phyloP scores from a whole-genome alignment of 2,329 filamentous ascomycete species.

The Aspergillus proliferans region DNA sequence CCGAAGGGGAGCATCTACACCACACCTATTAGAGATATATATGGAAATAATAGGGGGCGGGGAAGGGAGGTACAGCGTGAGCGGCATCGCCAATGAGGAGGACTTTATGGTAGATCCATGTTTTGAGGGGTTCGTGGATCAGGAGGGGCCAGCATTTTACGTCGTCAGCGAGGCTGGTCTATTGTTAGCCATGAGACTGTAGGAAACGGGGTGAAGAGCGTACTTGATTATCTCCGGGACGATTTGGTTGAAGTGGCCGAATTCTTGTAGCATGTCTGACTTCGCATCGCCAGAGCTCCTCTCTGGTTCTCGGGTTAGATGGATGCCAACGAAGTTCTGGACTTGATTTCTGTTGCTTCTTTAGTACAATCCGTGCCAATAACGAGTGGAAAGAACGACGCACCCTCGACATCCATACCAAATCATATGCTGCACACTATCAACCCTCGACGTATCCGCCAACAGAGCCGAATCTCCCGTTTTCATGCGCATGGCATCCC shows the following conservation, averaged over 20 bases:
- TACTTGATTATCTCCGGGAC: constrained; percentile 16
- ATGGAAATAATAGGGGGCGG: not conserved
- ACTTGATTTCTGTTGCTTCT: constrained; percentile 13
- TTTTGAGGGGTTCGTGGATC: constrained; percentile 19
- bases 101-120: constrained; percentile 18
- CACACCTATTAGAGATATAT: constrained; percentile 1
- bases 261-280: constrained; percentile 18
- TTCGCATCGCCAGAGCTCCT: constrained; percentile 4
- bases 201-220: not conserved
- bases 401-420: constrained; percentile 27
- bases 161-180: constrained; percentile 8
- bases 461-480: constrained; percentile 12
- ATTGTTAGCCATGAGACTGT: not conserved
- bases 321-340: constrained; percentile 25
- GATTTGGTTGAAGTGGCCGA: constrained; percentile 17
- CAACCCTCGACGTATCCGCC: constrained; percentile 11
- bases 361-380: not conserved
- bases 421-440: constrained; percentile 20
- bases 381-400: not conserved
- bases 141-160: constrained; percentile 23
- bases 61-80: constrained; percentile 19
- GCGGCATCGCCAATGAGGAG: constrained; percentile 29
- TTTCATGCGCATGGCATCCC: constrained; percentile 27
- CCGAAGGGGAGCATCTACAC: constrained; percentile 16
- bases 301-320: constrained; percentile 6